Evolutionary conservation across 202 grass and related monocot species (phyloP), one percentile per base, ranked within the genome.

Genomic region (Digitaria exilis): DNA sequence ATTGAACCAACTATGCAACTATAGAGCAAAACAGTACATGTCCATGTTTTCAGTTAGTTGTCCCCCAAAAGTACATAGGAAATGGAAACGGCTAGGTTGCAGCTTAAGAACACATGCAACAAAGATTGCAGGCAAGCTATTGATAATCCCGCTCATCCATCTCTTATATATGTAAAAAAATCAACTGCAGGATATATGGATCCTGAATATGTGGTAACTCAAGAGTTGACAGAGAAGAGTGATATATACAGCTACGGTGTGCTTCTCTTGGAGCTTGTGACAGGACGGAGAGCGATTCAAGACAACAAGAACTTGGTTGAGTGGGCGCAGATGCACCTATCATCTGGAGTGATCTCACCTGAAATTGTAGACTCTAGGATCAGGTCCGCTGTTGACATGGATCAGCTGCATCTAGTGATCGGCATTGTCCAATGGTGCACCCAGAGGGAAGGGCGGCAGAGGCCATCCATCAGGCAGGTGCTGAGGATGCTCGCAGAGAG

Each of bases 161-260:
- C 6, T 78, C 7, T 25, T 35, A 42, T 22, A 51, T n/a, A 71
- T 73, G 57, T n/a, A n/a, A n/a, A n/a, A n/a, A n/a, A 42, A 72
- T n/a, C 2, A 13, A 77, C 61, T 71, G 57, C 89, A 99, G 96
- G 96, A 41, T 99, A 99, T 80, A 99, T 99, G 96, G 96, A 99
- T 71, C 96, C 96, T 25, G 96, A 99, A 77, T 99, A 99, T 26
- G 91, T 99, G 58, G 89, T 96, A 7, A 93, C 96, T 26, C 96
- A 96, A 76, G 96, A 94, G 77, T 71, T 99, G 89, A 94, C 96
- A 28, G 93, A 99, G 87, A 99, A 99, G 88, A 99, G 96, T 45
- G 96, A 99, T 69, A 90, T 99, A 73, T 99, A 99, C 85, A 99
- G 96, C 81, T 99, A 94, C 3, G 96, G 96, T 1, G 93, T 99